phyloP scores from a whole-genome alignment of 257 asterid species.

The Nicotiana tabacum region DNA sequence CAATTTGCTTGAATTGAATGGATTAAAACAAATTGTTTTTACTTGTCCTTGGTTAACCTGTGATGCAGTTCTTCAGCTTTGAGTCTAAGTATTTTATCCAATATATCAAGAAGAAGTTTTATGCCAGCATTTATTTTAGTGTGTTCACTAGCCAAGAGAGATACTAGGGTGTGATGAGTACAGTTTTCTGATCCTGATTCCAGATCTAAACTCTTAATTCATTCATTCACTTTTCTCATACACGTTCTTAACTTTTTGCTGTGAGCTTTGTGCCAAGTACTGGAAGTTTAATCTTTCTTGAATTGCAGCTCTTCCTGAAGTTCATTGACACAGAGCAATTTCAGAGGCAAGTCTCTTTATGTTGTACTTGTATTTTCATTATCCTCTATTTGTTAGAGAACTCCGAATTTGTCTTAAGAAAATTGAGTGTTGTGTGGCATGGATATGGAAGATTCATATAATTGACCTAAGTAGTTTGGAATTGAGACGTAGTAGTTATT shows the following conservation, averaged over 20 bases:
- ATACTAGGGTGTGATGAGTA: neutral
- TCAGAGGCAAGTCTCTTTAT: conserved; percentile 57
- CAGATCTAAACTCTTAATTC: neutral
- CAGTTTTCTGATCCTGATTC: neutral
- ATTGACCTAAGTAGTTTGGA: neutral
- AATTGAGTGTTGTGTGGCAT: neutral
- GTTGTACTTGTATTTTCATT: neutral
- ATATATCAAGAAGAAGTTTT: neutral
- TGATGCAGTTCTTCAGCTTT: neutral
- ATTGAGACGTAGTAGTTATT: neutral
- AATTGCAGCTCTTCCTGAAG: conserved; percentile 57
- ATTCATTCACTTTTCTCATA: neutral
- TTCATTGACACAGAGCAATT: conserved; percentile 91
- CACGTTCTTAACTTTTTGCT: neutral
- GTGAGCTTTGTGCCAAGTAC: neutral
- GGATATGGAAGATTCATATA: neutral
- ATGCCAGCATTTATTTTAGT: neutral
- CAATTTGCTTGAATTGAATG: neutral
- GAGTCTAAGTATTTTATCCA: neutral
- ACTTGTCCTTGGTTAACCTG: neutral
- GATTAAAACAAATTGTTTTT: neutral
- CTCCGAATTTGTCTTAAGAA: neutral
- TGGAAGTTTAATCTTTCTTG: neutral
- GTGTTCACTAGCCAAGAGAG: neutral
- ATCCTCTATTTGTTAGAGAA: neutral